Evolutionary conservation across 345 rosid species (phyloP).

Genomic region (Limnanthes douglasii): DNA sequence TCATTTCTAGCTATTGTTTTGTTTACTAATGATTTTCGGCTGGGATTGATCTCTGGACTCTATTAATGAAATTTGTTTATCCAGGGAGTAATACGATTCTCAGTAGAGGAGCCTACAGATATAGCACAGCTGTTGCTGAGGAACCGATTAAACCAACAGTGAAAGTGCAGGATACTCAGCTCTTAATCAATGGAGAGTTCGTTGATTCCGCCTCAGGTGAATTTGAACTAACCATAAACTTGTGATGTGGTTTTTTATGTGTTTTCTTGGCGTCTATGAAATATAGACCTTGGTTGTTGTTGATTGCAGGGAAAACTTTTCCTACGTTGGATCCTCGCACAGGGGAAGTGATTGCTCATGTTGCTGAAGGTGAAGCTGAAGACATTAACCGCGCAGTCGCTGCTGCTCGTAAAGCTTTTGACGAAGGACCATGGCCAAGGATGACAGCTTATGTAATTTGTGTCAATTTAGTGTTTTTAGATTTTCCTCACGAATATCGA

Average conservation of each 20-base stretch:
- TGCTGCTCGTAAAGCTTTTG: conserved; percentile 22
- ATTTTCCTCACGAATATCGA: background rate
- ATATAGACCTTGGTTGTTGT: background rate
- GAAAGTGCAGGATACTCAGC: conserved; percentile 40
- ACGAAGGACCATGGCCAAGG: conserved; percentile 24
- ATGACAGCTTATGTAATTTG: conserved; percentile 22
- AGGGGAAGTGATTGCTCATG: conserved; percentile 23
- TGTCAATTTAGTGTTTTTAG: conserved; percentile 2
- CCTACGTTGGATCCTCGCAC: conserved; percentile 20
- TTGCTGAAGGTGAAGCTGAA: conserved; percentile 18
- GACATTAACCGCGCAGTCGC: conserved; percentile 21
- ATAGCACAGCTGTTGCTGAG: conserved; percentile 43
- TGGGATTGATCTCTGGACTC: background rate
- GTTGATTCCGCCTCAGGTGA: conserved; percentile 86
- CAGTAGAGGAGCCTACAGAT: conserved; percentile 24
- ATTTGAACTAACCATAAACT: background rate
- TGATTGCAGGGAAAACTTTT: conserved; percentile 20
- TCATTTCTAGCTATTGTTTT: background rate
- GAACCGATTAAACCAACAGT: conserved; percentile 50
- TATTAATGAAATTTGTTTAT: conserved; percentile 2
- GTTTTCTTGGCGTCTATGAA: background rate
- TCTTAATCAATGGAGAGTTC: conserved; percentile 57
- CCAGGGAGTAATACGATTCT: conserved; percentile 27
- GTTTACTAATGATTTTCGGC: background rate
- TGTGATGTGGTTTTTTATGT: background rate